Conservation (phyloP, 306 rosid genomes). For the Lupinus albus region DNA sequence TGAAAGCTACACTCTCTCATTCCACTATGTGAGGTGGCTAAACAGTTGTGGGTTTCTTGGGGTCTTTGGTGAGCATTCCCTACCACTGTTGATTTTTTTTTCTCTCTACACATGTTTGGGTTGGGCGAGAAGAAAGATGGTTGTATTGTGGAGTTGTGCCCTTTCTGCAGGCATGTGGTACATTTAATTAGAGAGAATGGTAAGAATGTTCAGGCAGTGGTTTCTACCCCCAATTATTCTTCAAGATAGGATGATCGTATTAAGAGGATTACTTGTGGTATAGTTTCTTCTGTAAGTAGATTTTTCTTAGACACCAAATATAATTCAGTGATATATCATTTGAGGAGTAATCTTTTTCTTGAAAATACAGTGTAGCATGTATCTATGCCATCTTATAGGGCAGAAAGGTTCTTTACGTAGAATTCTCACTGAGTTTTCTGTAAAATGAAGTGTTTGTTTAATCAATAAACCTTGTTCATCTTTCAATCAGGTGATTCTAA, state of each 20-base stretch:
- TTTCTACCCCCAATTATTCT: neutral
- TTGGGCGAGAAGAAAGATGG: conserved; percentile 16
- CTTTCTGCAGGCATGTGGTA: neutral
- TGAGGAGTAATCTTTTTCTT: too few species aligned
- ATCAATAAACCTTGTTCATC: neutral
- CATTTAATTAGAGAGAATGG: conserved; percentile 14
- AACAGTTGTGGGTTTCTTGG: neutral
- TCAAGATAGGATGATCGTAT: neutral
- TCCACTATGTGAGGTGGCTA: neutral
- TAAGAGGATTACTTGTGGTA: too few species aligned
- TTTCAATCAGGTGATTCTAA: neutral
- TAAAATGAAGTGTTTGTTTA: neutral
- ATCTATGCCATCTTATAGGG: too few species aligned
- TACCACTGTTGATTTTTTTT: neutral
- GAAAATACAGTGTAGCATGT: too few species aligned
- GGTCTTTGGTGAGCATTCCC: neutral
- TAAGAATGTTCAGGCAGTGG: neutral
- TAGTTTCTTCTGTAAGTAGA: too few species aligned
- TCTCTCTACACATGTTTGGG: neutral
- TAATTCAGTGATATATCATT: too few species aligned
- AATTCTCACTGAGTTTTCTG: neutral
- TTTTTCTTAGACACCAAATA: too few species aligned
- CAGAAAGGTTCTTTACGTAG: neutral
- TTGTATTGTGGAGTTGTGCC: neutral
- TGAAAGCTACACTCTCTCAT: neutral